Conservation (phyloP, 371 early-diverging fungal genomes). For the Chytridium lagenaria region DNA sequence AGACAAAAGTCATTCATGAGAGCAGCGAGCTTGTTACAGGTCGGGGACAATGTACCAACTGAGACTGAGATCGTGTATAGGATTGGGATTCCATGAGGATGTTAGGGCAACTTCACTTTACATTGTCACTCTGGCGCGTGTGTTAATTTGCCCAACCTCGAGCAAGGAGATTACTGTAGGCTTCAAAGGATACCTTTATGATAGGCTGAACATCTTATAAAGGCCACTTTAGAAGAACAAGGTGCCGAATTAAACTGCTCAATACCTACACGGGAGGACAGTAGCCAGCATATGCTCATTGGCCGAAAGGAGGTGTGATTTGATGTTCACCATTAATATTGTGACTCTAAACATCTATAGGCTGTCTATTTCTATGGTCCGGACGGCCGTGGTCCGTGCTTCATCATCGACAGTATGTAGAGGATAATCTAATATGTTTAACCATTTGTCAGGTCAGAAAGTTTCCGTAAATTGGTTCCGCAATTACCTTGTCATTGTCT, state of each 20-base stretch:
- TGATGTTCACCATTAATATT: not conserved
- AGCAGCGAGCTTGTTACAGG: constrained; percentile 86
- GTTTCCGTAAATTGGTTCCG: constrained; percentile 77
- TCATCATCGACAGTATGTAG: constrained; percentile 76
- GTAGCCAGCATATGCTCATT: constrained; percentile 76
- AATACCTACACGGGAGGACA: constrained; percentile 67
- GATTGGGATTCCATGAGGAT: constrained; percentile 81
- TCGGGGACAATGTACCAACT: constrained; percentile 21
- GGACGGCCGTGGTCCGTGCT: constrained; percentile 92
- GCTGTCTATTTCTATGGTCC: constrained; percentile 90
- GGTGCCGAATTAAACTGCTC: constrained; percentile 83
- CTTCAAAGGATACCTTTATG: not conserved
- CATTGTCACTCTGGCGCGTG: constrained; percentile 73
- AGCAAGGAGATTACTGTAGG: constrained; percentile 60
- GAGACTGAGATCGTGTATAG: constrained; percentile 44
- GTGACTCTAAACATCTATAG: constrained; percentile 29
- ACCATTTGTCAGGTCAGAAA: constrained; percentile 58
- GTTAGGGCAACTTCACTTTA: constrained; percentile 70
- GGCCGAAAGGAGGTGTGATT: constrained; percentile 84
- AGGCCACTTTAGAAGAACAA: constrained; percentile 80
- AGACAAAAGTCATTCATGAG: constrained; percentile 80
- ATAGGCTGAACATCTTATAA: not conserved
- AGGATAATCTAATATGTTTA: not conserved
- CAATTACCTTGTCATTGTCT: constrained; percentile 76
- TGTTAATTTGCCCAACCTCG: constrained; percentile 70